Conservation (phyloP, 768 basidiomycete species). For the Chalciporus sphaerocephalus region DNA sequence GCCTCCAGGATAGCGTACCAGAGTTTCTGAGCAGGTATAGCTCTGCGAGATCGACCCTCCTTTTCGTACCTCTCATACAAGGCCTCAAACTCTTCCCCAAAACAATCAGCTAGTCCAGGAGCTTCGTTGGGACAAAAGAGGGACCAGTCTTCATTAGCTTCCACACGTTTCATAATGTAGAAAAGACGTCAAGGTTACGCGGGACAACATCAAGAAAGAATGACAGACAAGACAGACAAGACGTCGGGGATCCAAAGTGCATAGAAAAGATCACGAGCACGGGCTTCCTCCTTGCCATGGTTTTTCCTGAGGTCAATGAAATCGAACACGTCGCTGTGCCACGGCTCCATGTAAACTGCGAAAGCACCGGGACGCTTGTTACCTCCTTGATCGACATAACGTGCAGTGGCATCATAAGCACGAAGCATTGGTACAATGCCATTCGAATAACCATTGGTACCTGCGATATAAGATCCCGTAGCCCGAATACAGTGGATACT, state of each 20-base stretch:
- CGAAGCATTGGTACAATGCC: conserved; percentile 99
- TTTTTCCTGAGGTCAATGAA: conserved; percentile 98
- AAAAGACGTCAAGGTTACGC: not conserved
- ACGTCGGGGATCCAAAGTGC: conserved; percentile 97
- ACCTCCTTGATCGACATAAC: conserved; percentile 98
- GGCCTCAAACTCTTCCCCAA: conserved; percentile 84
- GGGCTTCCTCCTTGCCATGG: conserved; percentile 96
- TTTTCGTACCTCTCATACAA: conserved; percentile 84
- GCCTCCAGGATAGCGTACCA: conserved; percentile 98
- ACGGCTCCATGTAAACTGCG: conserved; percentile 97
- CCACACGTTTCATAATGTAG: conserved; percentile 91
- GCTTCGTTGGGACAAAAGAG: conserved; percentile 98
- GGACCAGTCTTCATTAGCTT: conserved; percentile 85
- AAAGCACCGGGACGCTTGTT: conserved; percentile 99
- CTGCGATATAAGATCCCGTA: conserved; percentile 96
- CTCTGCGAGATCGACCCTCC: conserved; percentile 82
- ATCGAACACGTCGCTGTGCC: conserved; percentile 97
- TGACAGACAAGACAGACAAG: conserved; percentile 86
- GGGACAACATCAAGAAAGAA: not conserved
- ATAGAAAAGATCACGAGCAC: conserved; percentile 95
- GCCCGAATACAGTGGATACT: conserved; percentile 96
- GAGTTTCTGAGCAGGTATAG: conserved; percentile 90
- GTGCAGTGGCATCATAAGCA: conserved; percentile 95
- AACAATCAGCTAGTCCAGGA: conserved; percentile 81
- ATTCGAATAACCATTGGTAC: conserved; percentile 98